Percentiles rank a stretch among this genome's conserved stretches.
Evolutionary conservation across 208 protist genomes (phyloP).

Genomic region (Trypanosoma scelopori): DNA sequence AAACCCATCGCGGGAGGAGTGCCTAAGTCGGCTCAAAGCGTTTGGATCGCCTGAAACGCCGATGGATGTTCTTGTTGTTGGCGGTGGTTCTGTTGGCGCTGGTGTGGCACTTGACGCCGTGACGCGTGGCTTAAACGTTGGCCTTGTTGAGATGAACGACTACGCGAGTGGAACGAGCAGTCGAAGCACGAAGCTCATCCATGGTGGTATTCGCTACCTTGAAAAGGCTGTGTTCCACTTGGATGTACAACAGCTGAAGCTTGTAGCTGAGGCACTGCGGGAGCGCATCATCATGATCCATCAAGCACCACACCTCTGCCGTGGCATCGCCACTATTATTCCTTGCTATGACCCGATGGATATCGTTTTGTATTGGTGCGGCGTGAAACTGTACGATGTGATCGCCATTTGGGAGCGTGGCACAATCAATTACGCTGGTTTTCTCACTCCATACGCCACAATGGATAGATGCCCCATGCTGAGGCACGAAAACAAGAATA

Average conservation of each 20-base stretch:
- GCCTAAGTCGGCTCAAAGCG: slow-evolving; percentile 42
- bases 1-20: slow-evolving; percentile 58
- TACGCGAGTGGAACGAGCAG: slow-evolving; percentile 95
- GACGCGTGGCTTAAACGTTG: slow-evolving; percentile 90
- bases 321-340: slow-evolving; percentile 89
- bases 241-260: slow-evolving; percentile 82
- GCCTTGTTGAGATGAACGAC: slow-evolving; percentile 95
- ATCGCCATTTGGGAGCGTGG: slow-evolving; percentile 77
- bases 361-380: slow-evolving; percentile 79
- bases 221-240: slow-evolving; percentile 87
- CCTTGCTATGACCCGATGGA: slow-evolving; percentile 91
- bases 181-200: slow-evolving; percentile 96
- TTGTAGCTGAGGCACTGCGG: slow-evolving; percentile 91
- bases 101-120: slow-evolving; percentile 93
- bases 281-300: slow-evolving; percentile 94
- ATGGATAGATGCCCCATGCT: slow-evolving; percentile 81
- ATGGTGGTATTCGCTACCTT: slow-evolving; percentile 97
- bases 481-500: slow-evolving; percentile 44
- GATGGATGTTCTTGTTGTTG: slow-evolving; percentile 95
- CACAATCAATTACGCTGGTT: slow-evolving; percentile 82
- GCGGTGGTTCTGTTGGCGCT: slow-evolving; percentile 94
- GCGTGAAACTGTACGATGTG: slow-evolving; percentile 90
- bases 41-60: slow-evolving; percentile 53
- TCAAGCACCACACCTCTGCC: slow-evolving; percentile 93
- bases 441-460: slow-evolving; percentile 74